Evolutionary conservation across 2,329 filamentous ascomycete genomes (phyloP).

Genomic region (Ceratocystis colombiana): DNA sequence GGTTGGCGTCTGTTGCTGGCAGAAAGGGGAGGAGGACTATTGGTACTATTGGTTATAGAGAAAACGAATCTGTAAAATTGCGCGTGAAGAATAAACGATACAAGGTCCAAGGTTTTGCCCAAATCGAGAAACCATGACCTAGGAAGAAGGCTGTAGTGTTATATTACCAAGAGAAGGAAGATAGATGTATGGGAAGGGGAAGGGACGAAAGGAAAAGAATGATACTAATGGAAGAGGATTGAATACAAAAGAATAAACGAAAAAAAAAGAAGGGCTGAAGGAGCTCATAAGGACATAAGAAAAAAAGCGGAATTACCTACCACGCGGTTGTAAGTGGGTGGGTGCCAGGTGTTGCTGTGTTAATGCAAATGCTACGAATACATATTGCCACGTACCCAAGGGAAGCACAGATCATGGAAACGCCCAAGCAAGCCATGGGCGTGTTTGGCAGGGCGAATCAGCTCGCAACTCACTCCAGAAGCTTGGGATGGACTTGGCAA

Average conservation of each 20-base stretch:
- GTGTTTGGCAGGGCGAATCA: slow-evolving; percentile 1
- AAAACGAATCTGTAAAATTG: neutral
- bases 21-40: neutral
- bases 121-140: too few relatives aligned
- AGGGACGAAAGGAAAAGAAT: neutral
- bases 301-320: neutral
- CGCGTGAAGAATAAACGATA: neutral
- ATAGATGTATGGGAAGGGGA: neutral
- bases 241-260: neutral
- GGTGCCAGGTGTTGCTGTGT: neutral
- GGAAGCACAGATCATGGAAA: neutral
- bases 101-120: neutral
- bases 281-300: neutral
- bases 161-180: neutral
- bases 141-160: neutral
- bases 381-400: neutral
- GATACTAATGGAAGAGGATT: neutral
- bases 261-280: neutral
- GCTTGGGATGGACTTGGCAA: too few relatives aligned
- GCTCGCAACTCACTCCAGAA: neutral
- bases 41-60: neutral
- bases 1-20: neutral
- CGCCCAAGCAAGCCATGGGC: neutral
- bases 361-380: neutral
- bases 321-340: too few relatives aligned